Evolutionary conservation across 768 basidiomycete genomes (phyloP).

Genomic region (Arthromyces matolae): DNA sequence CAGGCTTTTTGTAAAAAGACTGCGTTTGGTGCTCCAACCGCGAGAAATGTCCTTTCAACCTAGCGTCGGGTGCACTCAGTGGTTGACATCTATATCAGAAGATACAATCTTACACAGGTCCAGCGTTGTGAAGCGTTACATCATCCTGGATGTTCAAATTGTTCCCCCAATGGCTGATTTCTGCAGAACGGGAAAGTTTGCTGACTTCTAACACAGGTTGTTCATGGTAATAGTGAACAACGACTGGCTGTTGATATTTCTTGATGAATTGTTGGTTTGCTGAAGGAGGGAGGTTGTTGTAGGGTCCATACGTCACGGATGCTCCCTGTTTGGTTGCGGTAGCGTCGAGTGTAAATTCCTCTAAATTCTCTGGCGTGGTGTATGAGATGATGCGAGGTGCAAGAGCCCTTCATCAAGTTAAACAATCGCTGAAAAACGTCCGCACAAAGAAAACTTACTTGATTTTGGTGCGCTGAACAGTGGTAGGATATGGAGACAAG

Average conservation of each 20-base stretch:
- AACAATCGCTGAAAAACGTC: not conserved
- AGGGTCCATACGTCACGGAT: conserved; percentile 88
- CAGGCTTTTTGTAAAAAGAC: conserved; percentile 59
- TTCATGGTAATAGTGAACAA: conserved; percentile 80
- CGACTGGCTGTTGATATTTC: conserved; percentile 59
- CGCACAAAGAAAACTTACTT: conserved; percentile 51
- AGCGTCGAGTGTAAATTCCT: conserved; percentile 56
- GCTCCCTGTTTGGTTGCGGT: conserved; percentile 71
- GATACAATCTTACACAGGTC: conserved; percentile 66
- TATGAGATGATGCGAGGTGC: conserved; percentile 68
- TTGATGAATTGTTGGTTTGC: conserved; percentile 51
- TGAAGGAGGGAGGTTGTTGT: conserved; percentile 67
- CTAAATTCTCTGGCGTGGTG: conserved; percentile 60
- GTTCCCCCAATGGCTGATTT: conserved; percentile 96
- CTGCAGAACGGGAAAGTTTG: conserved; percentile 70
- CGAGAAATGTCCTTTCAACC: conserved; percentile 94
- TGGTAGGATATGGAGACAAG: conserved; percentile 77
- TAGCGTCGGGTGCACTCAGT: conserved; percentile 27
- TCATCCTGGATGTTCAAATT: conserved; percentile 93
- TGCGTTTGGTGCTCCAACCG: conserved; percentile 85
- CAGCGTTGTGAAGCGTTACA: conserved; percentile 81
- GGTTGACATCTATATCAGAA: not conserved
- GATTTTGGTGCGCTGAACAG: conserved; percentile 83
- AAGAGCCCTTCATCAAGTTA: conserved; percentile 49
- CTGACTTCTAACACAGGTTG: conserved; percentile 75